Conservation (phyloP, 140 eudicot genomes). For the Bidens hawaiensis region DNA sequence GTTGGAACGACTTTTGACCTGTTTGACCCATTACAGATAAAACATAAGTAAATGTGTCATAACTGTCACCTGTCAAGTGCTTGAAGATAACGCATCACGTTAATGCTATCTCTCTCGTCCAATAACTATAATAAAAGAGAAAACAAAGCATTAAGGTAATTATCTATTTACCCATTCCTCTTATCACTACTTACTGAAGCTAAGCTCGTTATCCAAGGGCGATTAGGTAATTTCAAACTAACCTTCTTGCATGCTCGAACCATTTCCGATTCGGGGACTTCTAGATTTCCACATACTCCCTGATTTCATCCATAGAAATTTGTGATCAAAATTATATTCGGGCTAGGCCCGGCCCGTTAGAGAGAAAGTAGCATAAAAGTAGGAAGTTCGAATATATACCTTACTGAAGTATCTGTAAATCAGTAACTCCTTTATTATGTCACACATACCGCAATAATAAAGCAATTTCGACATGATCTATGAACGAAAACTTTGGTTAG, state of each 20-base stretch:
- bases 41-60: background rate
- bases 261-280: conserved; percentile 69
- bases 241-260: conserved; percentile 93
- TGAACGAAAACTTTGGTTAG: conserved; percentile 7
- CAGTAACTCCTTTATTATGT: conserved; percentile 63
- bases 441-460: conserved; percentile 67
- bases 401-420: conserved; percentile 81
- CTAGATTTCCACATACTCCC: conserved; percentile 74
- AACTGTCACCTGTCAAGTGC: conserved; percentile 59
- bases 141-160: background rate
- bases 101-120: conserved; percentile 75
- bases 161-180: background rate
- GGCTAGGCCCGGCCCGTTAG: background rate
- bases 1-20: background rate
- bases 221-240: conserved; percentile 22
- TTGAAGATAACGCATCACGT: conserved; percentile 77
- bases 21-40: conserved; percentile 4
- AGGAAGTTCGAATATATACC: conserved; percentile 40
- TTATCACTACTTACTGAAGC: background rate
- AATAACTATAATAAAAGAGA: conserved; percentile 45
- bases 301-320: conserved; percentile 16
- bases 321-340: conserved; percentile 2
- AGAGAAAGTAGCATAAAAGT: background rate
- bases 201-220: background rate
- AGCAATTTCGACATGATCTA: conserved; percentile 78